Evolutionary conservation across 1,284 basidiomycete genomes (phyloP).

Genomic region (Austroboletus novae-zelandiae): DNA sequence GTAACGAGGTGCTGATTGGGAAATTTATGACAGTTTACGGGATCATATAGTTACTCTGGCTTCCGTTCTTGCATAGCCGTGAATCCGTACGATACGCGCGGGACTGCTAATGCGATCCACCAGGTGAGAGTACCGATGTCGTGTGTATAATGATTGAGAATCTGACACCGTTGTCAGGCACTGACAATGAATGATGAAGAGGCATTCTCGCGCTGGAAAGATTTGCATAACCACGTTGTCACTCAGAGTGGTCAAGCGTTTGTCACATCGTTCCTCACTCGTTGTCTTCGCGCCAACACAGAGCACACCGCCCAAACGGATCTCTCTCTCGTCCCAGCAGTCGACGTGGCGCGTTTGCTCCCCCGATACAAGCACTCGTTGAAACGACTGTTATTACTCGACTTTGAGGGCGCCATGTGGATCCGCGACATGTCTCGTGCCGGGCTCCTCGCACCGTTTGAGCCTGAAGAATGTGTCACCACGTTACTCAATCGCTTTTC

Average conservation of each 20-base stretch:
- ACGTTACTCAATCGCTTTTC: slow-evolving; percentile 59
- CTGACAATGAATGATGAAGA: slow-evolving; percentile 78
- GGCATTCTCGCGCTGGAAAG: slow-evolving; percentile 75
- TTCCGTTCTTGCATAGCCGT: slow-evolving; percentile 84
- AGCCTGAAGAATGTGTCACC: slow-evolving; percentile 55
- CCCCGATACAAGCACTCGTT: slow-evolving; percentile 62
- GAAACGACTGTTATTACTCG: slow-evolving; percentile 69
- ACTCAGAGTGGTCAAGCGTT: slow-evolving; percentile 87
- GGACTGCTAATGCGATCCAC: slow-evolving; percentile 74
- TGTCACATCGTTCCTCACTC: slow-evolving; percentile 74
- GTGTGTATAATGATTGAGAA: neutral
- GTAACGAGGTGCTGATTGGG: slow-evolving; percentile 3
- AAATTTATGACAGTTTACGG: slow-evolving; percentile 61
- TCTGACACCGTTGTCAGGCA: slow-evolving; percentile 38
- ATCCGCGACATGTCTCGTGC: slow-evolving; percentile 49
- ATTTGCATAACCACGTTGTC: slow-evolving; percentile 83
- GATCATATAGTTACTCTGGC: slow-evolving; percentile 81
- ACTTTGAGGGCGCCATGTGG: slow-evolving; percentile 81
- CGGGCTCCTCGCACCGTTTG: slow-evolving; percentile 43
- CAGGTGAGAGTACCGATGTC: slow-evolving; percentile 30
- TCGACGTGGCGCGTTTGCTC: slow-evolving; percentile 53
- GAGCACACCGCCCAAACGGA: slow-evolving; percentile 49
- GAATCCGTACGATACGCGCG: slow-evolving; percentile 79
- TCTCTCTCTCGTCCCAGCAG: slow-evolving; percentile 41
- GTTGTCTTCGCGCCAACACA: slow-evolving; percentile 66